These are phyloP conservation scores for Raddia guianensis DNA, from an alignment of 176 grass and related monocot species.

Conservation along the genomic window DNA sequence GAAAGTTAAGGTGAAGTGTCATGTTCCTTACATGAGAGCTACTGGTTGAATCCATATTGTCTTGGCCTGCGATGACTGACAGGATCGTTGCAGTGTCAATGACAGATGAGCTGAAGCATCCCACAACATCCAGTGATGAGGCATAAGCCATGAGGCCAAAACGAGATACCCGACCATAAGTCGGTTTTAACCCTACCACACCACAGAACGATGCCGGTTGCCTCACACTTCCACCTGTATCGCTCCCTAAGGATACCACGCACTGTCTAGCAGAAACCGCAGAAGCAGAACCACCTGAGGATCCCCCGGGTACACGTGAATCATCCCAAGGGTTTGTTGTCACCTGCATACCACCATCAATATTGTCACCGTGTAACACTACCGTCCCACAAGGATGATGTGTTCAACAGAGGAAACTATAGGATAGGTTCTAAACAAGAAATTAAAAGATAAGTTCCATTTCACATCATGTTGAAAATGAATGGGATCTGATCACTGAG, in stretches of 20 bases:
- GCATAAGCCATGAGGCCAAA: conserved; percentile 97
- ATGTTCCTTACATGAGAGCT: conserved; percentile 63
- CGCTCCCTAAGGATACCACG: conserved; percentile 82
- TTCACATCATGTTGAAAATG: background rate
- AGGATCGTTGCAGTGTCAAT: conserved; percentile 70
- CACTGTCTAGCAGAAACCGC: conserved; percentile 89
- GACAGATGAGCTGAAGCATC: conserved; percentile 78
- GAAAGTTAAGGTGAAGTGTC: conserved; percentile 15
- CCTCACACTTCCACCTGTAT: conserved; percentile 96
- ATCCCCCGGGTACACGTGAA: conserved; percentile 82
- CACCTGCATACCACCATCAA: conserved; percentile 55
- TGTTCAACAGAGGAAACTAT: background rate
- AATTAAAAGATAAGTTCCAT: background rate
- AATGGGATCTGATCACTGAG: too few species aligned
- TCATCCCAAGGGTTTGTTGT: conserved; percentile 92
- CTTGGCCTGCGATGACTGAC: conserved; percentile 77
- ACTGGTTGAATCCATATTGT: conserved; percentile 90
- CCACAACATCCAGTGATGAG: conserved; percentile 89
- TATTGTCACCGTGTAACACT: background rate
- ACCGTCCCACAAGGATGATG: background rate
- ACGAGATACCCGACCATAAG: conserved; percentile 91
- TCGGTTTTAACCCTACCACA: conserved; percentile 89
- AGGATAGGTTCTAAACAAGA: background rate
- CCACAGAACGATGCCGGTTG: conserved; percentile 97
- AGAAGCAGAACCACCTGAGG: conserved; percentile 90